Conservation (phyloP, 2,329 filamentous ascomycete species). For the Nemania sp. region DNA sequence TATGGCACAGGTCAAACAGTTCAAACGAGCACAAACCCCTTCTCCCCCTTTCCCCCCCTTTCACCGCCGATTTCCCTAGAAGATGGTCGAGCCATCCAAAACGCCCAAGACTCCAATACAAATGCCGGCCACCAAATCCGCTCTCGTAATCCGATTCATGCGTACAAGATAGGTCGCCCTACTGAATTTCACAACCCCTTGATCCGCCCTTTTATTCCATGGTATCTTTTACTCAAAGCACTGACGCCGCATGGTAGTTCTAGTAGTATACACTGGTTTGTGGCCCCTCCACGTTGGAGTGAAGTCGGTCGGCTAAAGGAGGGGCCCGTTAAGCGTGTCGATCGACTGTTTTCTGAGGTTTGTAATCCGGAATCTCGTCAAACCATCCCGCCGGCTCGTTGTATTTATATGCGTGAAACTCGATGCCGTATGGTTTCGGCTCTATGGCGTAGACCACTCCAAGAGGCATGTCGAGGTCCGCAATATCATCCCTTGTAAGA, state of each 20-base stretch:
- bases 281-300: conserved; percentile 1
- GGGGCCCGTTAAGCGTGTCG: conserved; percentile 38
- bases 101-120: conserved; percentile 21
- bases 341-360: conserved; percentile 64
- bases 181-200: conserved; percentile 9
- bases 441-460: conserved; percentile 95
- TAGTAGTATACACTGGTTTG: conserved; percentile 25
- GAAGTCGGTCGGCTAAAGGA: not conserved
- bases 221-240: conserved; percentile 25
- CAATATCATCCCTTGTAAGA: conserved; percentile 85
- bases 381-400: conserved; percentile 80
- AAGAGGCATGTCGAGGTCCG: conserved; percentile 89
- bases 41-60: too few species aligned
- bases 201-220: conserved; percentile 19
- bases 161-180: conserved; percentile 10
- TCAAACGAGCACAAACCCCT: too few species aligned
- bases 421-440: conserved; percentile 96
- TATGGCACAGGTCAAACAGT: not conserved
- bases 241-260: conserved; percentile 18
- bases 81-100: not conserved
- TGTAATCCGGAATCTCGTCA: conserved; percentile 82
- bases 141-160: conserved; percentile 12
- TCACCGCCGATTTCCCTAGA: too few species aligned
- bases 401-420: conserved; percentile 95
- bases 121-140: conserved; percentile 5